A percentile compares a stretch with the other conserved stretches of the same genome.
phyloP scores from a whole-genome alignment of 2,329 filamentous ascomycete genomes.

The Epichloe hybrida region DNA sequence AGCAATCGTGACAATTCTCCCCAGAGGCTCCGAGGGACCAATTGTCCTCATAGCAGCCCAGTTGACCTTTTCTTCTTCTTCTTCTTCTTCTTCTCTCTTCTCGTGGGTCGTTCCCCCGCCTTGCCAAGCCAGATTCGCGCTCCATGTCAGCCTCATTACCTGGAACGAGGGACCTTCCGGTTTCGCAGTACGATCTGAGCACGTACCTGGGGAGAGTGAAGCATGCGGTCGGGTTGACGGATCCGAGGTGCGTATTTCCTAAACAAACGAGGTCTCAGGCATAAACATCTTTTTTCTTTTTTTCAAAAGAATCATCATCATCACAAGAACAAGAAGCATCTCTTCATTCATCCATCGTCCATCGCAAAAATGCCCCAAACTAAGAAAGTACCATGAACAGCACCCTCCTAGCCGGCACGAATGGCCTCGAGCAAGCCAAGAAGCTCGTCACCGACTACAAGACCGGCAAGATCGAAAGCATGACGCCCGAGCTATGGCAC shows the following conservation, averaged over 20 bases:
- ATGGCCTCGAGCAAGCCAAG: slow-evolving; percentile 79
- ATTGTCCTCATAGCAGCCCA: neutral
- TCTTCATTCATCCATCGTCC: neutral
- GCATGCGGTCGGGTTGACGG: slow-evolving; percentile 79
- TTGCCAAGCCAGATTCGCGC: neutral
- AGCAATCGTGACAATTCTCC: no score
- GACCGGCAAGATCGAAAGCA: slow-evolving; percentile 59
- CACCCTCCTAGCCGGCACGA: slow-evolving; percentile 67
- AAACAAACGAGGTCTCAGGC: neutral
- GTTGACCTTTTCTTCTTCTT: neutral
- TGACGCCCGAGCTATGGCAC: slow-evolving; percentile 85
- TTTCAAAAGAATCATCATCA: no score
- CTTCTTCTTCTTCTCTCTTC: no score
- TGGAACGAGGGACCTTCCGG: slow-evolving; percentile 66
- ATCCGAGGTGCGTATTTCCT: slow-evolving; percentile 68
- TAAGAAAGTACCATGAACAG: slow-evolving; percentile 29
- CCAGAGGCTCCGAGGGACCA: neutral
- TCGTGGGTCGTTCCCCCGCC: neutral
- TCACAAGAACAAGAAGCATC: neutral
- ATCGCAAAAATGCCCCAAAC: neutral
- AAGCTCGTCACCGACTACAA: slow-evolving; percentile 72
- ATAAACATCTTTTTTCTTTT: neutral
- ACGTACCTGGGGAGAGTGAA: slow-evolving; percentile 93
- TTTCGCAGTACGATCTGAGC: slow-evolving; percentile 80
- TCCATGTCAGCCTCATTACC: slow-evolving; percentile 53